Evolutionary conservation across 164 flowering plant genomes (phyloP).

Genomic region (Umbellularia californica): DNA sequence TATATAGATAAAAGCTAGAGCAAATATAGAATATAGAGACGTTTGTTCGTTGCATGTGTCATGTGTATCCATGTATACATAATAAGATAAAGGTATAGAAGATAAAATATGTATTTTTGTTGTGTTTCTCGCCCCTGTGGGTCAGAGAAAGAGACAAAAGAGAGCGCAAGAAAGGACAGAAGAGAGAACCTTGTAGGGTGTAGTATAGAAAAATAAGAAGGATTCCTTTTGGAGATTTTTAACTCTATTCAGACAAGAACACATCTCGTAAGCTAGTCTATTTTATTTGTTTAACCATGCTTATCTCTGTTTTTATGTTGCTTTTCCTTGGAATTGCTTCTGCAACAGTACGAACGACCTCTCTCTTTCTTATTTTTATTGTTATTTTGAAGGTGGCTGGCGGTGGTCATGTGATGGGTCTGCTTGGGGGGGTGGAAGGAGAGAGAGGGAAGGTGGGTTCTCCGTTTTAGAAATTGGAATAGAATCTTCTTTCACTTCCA

Average conservation of each 20-base stretch:
- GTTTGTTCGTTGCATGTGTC: background rate
- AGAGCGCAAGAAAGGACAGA: conserved; percentile 63
- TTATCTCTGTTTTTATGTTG: background rate
- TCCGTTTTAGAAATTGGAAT: conserved; percentile 56
- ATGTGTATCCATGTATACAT: background rate
- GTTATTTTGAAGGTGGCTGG: conserved; percentile 23
- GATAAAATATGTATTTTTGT: conserved; percentile 8
- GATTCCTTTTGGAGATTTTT: conserved; percentile 15
- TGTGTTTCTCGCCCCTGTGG: conserved; percentile 12
- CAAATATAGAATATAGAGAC: background rate
- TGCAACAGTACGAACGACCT: background rate
- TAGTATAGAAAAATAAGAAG: conserved; percentile 29
- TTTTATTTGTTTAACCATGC: background rate
- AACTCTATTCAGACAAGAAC: background rate
- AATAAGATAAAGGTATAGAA: background rate
- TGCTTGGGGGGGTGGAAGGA: conserved; percentile 4
- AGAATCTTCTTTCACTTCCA: conserved; percentile 65
- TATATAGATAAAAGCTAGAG: too few species aligned
- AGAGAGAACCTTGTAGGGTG: conserved; percentile 53
- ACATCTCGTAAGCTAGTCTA: conserved; percentile 13
- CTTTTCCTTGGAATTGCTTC: conserved; percentile 8
- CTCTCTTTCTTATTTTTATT: background rate
- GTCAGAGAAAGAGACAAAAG: conserved; percentile 54
- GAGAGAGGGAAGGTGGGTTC: conserved; percentile 27
- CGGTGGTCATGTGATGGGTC: conserved; percentile 68